Base-by-base conservation (phyloP, 2,329 filamentous ascomycete genomes). In the Trichoderma hamatum region DNA sequence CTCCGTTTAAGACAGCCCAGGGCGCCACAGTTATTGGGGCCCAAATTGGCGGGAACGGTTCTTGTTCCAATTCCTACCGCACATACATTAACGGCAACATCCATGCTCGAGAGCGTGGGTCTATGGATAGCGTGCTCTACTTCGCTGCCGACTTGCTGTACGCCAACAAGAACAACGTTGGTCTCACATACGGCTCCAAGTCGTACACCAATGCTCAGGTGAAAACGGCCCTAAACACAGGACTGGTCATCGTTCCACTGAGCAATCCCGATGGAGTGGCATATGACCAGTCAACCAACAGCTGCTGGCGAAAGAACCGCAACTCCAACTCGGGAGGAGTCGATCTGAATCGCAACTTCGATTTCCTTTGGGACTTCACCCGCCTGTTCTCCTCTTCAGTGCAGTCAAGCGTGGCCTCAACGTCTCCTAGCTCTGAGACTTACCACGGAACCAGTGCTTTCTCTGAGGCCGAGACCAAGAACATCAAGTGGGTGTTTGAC, bases 71-170 rank as follows among this genome's bases (percentile, higher is more conserved):
- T 13, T 51, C 62, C 51, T 65, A 65, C 28, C 62, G 62, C 14
- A 81, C 86, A 32, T 86, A 85, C 73, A 77, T 89, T 68, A 84
- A 84, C 69, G 83, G 82, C 52, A 85, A 80, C 30, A 82, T 88
- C 58, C 87, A 89, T 72, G 84, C 86, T 10, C 84, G 87, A 28
- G 87, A 89, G 76, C 83, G 87, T 11, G 86, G 86, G 30, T 84
- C 82, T 0, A 82, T 86, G 0, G 87, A 89, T 73, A 81, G 84
- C 69, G 78, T 88, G 16, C 76, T 89, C 54, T 88, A 88, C 79
- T 88, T 87, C 77, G 79, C 88, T 34, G 79, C 85, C 0, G 87
- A 89, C 73, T 79, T 89, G 4, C 80, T 89, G 3, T 81, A 82
- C 58, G 87, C 87, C 21, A 80, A 84, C 71, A 81, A 83, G 72